Evolutionary conservation across 805 yeast species (phyloP).

Genomic region (Lipomyces spencermartinsiae): DNA sequence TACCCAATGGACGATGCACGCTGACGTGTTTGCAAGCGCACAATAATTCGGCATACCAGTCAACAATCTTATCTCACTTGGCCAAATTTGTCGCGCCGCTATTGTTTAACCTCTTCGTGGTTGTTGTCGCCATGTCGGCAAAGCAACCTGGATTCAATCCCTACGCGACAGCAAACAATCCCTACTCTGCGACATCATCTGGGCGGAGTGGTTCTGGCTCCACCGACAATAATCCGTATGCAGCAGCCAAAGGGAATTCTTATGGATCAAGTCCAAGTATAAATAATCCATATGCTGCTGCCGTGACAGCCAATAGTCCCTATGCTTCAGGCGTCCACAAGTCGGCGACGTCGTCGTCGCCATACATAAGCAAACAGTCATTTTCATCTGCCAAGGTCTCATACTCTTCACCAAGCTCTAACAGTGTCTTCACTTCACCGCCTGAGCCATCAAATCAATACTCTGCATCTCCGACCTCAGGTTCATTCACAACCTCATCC

Average conservation of each 20-base stretch:
- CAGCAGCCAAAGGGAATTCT: not conserved
- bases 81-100: not conserved
- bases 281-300: conserved; percentile 8
- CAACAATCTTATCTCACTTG: not conserved
- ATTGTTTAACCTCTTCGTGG: not conserved
- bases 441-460: conserved; percentile 11
- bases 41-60: not conserved
- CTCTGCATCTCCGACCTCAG: conserved; percentile 1
- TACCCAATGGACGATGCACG: not conserved
- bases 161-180: not conserved
- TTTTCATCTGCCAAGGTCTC: conserved; percentile 1
- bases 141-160: conserved; percentile 6
- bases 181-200: conserved; percentile 1
- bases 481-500: not conserved
- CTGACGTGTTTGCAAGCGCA: not conserved
- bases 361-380: not conserved
- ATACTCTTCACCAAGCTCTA: not conserved
- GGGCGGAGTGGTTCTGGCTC: not conserved
- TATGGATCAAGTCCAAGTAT: not conserved
- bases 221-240: not conserved
- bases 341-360: conserved; percentile 5
- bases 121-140: not conserved
- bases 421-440: not conserved
- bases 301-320: not conserved
- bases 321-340: not conserved